phyloP scores from a whole-genome alignment of 2,329 filamentous ascomycete genomes.

The Xylaria sp. region DNA sequence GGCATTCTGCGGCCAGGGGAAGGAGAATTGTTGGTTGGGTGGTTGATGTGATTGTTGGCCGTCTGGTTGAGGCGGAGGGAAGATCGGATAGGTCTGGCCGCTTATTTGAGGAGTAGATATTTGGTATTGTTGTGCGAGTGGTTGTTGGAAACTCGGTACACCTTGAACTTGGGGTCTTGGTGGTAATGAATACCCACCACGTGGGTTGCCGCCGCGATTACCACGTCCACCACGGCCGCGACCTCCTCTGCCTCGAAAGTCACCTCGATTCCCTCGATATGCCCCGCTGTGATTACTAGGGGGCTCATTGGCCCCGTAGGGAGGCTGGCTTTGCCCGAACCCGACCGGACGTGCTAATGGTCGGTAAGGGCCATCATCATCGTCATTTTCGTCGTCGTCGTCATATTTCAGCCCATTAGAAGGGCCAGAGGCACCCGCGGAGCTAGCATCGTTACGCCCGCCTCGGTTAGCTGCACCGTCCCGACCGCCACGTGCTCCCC shows the following conservation, averaged over 20 bases:
- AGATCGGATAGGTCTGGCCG: slow-evolving; percentile 36
- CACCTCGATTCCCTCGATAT: slow-evolving; percentile 51
- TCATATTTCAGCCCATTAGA: slow-evolving; percentile 66
- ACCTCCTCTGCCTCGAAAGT: slow-evolving; percentile 53
- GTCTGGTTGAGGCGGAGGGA: slow-evolving; percentile 41
- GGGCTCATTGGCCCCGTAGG: slow-evolving; percentile 46
- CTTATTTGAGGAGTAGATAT: slow-evolving; percentile 42
- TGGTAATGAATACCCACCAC: slow-evolving; percentile 52
- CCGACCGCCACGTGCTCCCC: slow-evolving; percentile 47
- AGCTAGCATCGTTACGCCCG: slow-evolving; percentile 45
- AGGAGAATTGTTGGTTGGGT: slow-evolving; percentile 49
- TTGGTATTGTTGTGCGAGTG: slow-evolving; percentile 41
- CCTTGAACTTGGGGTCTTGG: slow-evolving; percentile 36
- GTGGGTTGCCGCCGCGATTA: slow-evolving; percentile 47
- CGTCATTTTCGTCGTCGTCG: slow-evolving; percentile 68
- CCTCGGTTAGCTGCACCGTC: slow-evolving; percentile 44
- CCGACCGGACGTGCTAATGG: slow-evolving; percentile 72
- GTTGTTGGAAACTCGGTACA: slow-evolving; percentile 44
- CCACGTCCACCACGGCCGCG: slow-evolving; percentile 47
- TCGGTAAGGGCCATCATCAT: slow-evolving; percentile 70
- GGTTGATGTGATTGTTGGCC: slow-evolving; percentile 38
- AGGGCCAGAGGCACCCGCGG: slow-evolving; percentile 43
- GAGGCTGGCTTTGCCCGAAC: slow-evolving; percentile 57
- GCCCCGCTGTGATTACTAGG: slow-evolving; percentile 42
- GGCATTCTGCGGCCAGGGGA: slow-evolving; percentile 50